Conservation (phyloP, 1,139 yeast genomes). For the Spencermartinsiella ligniputridi region DNA sequence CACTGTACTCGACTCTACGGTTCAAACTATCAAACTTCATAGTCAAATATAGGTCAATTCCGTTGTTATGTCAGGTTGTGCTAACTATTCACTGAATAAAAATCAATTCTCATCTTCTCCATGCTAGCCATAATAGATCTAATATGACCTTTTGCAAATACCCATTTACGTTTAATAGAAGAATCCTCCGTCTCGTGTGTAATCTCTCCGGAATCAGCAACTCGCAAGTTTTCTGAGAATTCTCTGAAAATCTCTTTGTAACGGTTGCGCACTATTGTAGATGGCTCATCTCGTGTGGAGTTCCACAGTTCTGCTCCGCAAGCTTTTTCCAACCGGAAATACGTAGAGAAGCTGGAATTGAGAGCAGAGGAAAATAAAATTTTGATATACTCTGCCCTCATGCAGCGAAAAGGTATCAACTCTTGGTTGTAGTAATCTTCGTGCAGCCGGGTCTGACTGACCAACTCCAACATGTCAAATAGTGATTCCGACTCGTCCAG, state of each 20-base stretch:
- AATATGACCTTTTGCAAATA: slow-evolving; percentile 5
- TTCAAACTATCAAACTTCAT: too few relatives aligned
- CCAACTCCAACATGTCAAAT: slow-evolving; percentile 3
- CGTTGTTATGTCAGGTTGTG: too few relatives aligned
- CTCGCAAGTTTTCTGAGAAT: slow-evolving; percentile 2
- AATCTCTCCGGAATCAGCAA: background rate
- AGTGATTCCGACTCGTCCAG: slow-evolving; percentile 10
- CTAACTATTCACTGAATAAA: too few relatives aligned
- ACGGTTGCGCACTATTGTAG: slow-evolving; percentile 7
- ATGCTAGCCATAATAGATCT: background rate
- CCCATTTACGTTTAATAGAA: slow-evolving; percentile 6
- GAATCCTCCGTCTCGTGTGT: background rate
- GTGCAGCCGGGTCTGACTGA: slow-evolving; percentile 8
- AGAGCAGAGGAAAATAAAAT: slow-evolving; percentile 10
- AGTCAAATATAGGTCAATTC: too few relatives aligned
- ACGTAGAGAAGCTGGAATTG: background rate
- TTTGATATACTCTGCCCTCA: slow-evolving; percentile 17
- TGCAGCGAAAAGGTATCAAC: slow-evolving; percentile 13
- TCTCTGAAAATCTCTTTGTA: slow-evolving; percentile 13
- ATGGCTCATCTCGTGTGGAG: slow-evolving; percentile 13
- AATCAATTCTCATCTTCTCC: background rate
- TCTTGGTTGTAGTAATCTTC: slow-evolving; percentile 9
- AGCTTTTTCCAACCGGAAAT: slow-evolving; percentile 4
- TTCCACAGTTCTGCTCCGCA: slow-evolving; percentile 16
- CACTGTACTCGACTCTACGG: too few relatives aligned